Base-by-base conservation (phyloP, 2,329 filamentous ascomycete species). In the Magnaporthiopsis poae region DNA sequence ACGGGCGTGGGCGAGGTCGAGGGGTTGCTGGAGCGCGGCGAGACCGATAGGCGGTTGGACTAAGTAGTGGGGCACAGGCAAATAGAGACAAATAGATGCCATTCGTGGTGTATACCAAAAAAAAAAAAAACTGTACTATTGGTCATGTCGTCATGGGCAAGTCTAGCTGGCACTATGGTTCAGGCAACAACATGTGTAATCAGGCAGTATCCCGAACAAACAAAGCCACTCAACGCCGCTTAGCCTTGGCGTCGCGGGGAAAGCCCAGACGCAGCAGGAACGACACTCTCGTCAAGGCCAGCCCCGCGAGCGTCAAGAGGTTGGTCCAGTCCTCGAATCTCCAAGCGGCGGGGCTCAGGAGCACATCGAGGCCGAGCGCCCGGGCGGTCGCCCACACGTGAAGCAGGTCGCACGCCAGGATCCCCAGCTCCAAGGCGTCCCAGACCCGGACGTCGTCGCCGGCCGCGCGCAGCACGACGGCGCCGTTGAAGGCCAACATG, bases 311-410 rank as follows among this genome's bases (percentile, higher is more conserved):
- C 65, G 74, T 73, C 31, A 70, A 67, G 67, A 78, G 71, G 21
- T 77, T 77, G 39, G 78, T 69, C 72, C 73, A 76, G 67, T 80
- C 78, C 69, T 77, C 74, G 25, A 67, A 63, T 27, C 72, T 73
- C 79, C 77, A 80, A 1, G 63, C 60, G 65, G 66, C 31, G 7
- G 74, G 69, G 36, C 70, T 69, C 13, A 72, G 61, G 35, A 74
- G 70, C 15, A 69, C 69, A 31, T 68, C 69, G 5, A 72, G 69
- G 4, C 74, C 75, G 70, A 78, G 71, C 35, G 73, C 71, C 66
- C 70, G 77, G 5, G 72, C 72, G 5, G 75, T 67, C 18, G 62
- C 77, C 70, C 74, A 73, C 31, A 76, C 52, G 70, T 77, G 75
- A 0, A 74, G 68, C 52, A 72, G 29, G 71, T 75, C 74, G 60